phyloP scores from a whole-genome alignment of 805 yeast genomes.

The Kazachstania psychrophila region DNA sequence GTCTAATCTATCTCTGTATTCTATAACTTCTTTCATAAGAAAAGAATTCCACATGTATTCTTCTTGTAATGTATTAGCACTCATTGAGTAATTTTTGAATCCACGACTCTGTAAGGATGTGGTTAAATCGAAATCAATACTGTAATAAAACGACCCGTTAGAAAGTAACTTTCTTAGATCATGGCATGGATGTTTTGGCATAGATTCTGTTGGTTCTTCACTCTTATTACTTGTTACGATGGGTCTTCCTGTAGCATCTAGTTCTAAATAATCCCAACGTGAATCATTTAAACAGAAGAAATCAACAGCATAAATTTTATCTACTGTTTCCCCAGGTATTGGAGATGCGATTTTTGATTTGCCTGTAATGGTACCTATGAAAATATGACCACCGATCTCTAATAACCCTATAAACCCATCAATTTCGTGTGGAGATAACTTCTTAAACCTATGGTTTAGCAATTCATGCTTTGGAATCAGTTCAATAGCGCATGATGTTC shows the following conservation, averaged over 20 bases:
- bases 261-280: slow-evolving; percentile 73
- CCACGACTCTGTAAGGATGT: slow-evolving; percentile 75
- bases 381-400: slow-evolving; percentile 55
- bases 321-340: slow-evolving; percentile 64
- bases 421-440: slow-evolving; percentile 37
- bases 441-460: slow-evolving; percentile 32
- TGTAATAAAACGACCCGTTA: slow-evolving; percentile 87
- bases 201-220: slow-evolving; percentile 14
- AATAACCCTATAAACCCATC: slow-evolving; percentile 80
- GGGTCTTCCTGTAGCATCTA: slow-evolving; percentile 53
- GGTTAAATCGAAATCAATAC: slow-evolving; percentile 87
- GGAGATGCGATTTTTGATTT: slow-evolving; percentile 75
- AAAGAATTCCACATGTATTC: slow-evolving; percentile 96
- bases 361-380: slow-evolving; percentile 71
- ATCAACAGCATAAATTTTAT: slow-evolving; percentile 73
- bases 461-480: slow-evolving; percentile 34
- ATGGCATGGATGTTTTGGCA: slow-evolving; percentile 71
- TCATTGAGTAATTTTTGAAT: slow-evolving; percentile 35
- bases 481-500: slow-evolving; percentile 40
- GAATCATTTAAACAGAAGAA: slow-evolving; percentile 64
- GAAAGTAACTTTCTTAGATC: slow-evolving; percentile 67
- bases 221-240: slow-evolving; percentile 15
- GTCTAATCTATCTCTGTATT: slow-evolving; percentile 62
- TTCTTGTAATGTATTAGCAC: slow-evolving; percentile 53
- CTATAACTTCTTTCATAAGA: slow-evolving; percentile 72